Percentiles rank a stretch among this genome's conserved stretches.
Conservation (phyloP, 129 eudicot species). For the Arctium lappa region DNA sequence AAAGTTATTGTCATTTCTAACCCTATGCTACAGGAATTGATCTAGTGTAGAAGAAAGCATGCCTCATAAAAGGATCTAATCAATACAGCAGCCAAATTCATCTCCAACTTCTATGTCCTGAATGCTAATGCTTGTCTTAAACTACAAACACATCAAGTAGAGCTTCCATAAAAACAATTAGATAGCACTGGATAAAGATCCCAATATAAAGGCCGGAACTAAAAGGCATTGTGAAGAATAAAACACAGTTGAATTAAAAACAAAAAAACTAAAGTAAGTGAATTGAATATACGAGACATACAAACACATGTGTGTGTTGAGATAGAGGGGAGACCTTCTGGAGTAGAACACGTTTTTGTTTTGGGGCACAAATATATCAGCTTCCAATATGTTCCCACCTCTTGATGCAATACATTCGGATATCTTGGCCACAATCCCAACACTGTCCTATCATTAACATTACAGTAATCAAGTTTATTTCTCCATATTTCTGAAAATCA, state of each 20-base stretch:
- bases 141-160: background rate
- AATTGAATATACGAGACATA: background rate
- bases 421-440: slow-evolving; percentile 91
- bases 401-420: slow-evolving; percentile 93
- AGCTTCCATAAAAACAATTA: background rate
- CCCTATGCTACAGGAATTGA: no score
- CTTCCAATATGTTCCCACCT: slow-evolving; percentile 83
- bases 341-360: slow-evolving; percentile 81
- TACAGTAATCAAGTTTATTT: background rate
- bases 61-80: no score
- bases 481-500: background rate
- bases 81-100: no score
- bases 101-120: background rate
- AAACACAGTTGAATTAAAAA: background rate
- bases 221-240: background rate
- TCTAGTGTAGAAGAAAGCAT: no score
- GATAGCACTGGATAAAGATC: background rate
- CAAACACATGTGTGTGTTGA: background rate
- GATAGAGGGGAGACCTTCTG: slow-evolving; percentile 57
- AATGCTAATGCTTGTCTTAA: background rate
- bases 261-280: background rate
- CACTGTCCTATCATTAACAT: slow-evolving; percentile 53
- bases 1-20: no score
- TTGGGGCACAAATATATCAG: slow-evolving; percentile 93
- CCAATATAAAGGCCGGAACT: background rate